Conservation (phyloP, 169 alveolate species). For the Plasmodium adleri region DNA sequence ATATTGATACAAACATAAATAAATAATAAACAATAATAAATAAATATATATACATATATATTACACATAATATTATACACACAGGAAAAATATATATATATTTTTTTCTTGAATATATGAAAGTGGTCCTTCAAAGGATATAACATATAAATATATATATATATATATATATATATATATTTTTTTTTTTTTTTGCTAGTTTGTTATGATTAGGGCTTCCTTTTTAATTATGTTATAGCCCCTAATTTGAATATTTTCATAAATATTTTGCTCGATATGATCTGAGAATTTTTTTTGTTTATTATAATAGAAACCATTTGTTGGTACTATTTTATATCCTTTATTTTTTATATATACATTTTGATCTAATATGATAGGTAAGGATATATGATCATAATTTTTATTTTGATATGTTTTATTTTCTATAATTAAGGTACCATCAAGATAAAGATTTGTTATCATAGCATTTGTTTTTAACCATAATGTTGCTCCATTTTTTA, state of each 20-base stretch:
- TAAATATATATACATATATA: no score
- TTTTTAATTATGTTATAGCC: constrained; percentile 43
- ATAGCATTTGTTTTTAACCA: constrained; percentile 68
- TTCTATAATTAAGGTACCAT: constrained; percentile 56
- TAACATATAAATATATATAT: not conserved
- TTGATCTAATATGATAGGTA: constrained; percentile 52
- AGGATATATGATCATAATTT: not conserved
- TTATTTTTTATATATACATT: constrained; percentile 34
- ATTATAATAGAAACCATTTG: no score
- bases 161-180: not conserved
- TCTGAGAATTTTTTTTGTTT: not conserved
- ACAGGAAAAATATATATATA: no score
- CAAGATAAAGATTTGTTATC: constrained; percentile 33
- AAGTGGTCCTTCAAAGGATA: no score
- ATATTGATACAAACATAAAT: no score
- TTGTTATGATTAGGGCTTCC: constrained; percentile 34
- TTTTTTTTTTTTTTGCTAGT: not conserved
- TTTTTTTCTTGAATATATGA: no score
- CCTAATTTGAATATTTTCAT: constrained; percentile 16
- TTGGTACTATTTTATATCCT: constrained; percentile 32
- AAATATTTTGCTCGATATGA: not conserved
- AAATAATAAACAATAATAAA: no score
- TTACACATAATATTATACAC: no score
- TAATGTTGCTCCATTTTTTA: constrained; percentile 31
- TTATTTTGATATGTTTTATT: not conserved